Evolutionary conservation across 2,329 filamentous ascomycete species (phyloP), one percentile per base, ranked within the genome.

Genomic region (Neopestalotiopsis sp.): DNA sequence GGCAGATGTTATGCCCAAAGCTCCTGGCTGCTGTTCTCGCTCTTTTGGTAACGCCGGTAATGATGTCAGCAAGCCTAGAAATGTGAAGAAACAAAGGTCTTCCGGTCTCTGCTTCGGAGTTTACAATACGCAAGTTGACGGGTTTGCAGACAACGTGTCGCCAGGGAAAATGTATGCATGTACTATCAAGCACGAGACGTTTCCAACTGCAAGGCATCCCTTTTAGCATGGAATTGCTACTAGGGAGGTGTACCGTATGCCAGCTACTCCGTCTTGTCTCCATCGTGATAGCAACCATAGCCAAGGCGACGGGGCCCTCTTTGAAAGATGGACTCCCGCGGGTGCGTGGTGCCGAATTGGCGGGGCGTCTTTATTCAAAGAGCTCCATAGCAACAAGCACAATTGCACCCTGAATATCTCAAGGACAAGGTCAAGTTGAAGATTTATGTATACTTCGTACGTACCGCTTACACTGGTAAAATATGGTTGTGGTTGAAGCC

Each of bases 11-110:
- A 53, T n/a, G 45, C 9, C n/a, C 45, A 53, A 53, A 20, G 17
- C 45, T 53, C 6, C 45, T 53, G 17, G 3, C n/a, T 53, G 10
- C 12, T 17, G 3, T 61, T 34, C 17, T 61, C 34, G 17, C 58
- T 32, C 32, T 12, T 61, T 4, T 32, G 24, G 12, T 17, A 53
- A 53, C 6, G 30, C 7, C 14, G 59, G 17, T 24, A 28, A 64
- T 64, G 61, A 64, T 64, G 61, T 64, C n/a, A 64, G 61, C 32
- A 38, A 24, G 61, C 40, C 0, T n/a, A 53, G 4, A 20, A 12
- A 5, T 38, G 10, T 24, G 9, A 5, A 64, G 40, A 53, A 49
- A 30, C 40, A 64, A 38, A 64, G 40, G 5, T 45, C 13, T 7
- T 17, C 2, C 40, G 61, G 61, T 0, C 32, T 24, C 14, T 6